Conservation (phyloP, 768 basidiomycete genomes). For the Rossbeevera mucosa region DNA sequence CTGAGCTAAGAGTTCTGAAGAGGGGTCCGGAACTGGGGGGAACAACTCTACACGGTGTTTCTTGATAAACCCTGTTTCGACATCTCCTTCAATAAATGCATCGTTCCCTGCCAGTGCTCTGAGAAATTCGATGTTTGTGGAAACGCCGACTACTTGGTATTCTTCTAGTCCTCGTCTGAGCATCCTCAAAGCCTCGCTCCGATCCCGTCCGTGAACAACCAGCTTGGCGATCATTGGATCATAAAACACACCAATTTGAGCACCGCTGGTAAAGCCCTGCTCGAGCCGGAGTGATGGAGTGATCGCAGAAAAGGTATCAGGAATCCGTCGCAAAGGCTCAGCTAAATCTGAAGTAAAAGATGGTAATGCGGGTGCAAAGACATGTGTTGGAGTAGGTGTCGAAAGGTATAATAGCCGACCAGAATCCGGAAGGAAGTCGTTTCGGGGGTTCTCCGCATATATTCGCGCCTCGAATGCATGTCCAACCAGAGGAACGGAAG, state of each 20-base stretch:
- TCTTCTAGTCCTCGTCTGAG: slow-evolving; percentile 78
- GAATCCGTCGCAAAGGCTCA: slow-evolving; percentile 21
- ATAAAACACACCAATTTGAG: slow-evolving; percentile 83
- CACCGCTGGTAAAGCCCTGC: slow-evolving; percentile 78
- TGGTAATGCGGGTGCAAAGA: slow-evolving; percentile 50
- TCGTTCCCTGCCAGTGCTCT: slow-evolving; percentile 69
- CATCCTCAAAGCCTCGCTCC: slow-evolving; percentile 78
- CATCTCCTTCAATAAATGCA: slow-evolving; percentile 71
- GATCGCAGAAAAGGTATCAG: slow-evolving; percentile 26
- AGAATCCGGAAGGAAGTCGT: slow-evolving; percentile 90
- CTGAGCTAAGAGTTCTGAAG: slow-evolving; percentile 64
- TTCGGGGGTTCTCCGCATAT: slow-evolving; percentile 92
- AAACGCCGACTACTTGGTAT: slow-evolving; percentile 86
- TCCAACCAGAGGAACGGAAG: slow-evolving; percentile 78
- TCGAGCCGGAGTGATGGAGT: slow-evolving; percentile 75
- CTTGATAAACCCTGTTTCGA: slow-evolving; percentile 94
- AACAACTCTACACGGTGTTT: slow-evolving; percentile 84
- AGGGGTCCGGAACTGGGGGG: slow-evolving; percentile 55
- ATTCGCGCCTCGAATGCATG: slow-evolving; percentile 95
- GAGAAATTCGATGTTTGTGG: slow-evolving; percentile 90
- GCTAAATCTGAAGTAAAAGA: slow-evolving; percentile 26
- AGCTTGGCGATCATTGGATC: slow-evolving; percentile 93
- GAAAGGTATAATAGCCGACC: slow-evolving; percentile 77
- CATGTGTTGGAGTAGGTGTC: slow-evolving; percentile 68
- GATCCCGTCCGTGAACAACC: slow-evolving; percentile 80